Evolutionary conservation across 108 stramenopile genomes (phyloP).

Genomic region (Skeletonema marinoi): DNA sequence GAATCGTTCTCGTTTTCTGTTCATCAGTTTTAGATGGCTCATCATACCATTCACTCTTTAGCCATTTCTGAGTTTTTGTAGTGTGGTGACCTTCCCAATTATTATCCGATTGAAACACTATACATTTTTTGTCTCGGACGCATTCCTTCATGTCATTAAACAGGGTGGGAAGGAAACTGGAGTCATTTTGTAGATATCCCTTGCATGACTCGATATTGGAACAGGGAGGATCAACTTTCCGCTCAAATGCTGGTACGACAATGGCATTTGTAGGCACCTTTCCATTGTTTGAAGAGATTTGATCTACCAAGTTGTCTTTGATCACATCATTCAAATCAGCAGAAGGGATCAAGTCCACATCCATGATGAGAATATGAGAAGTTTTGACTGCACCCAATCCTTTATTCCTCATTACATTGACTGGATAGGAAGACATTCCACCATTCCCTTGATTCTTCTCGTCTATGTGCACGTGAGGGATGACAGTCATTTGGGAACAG

Average conservation of each 20-base stretch:
- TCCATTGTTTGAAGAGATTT: constrained; percentile 21
- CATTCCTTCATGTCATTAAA: constrained; percentile 71
- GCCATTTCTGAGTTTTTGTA: constrained; percentile 73
- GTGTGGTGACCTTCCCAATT: constrained; percentile 87
- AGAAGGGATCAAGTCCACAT: constrained; percentile 92
- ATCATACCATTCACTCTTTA: constrained; percentile 67
- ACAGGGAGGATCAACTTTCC: constrained; percentile 55
- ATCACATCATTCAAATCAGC: constrained; percentile 50
- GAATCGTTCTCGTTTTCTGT: constrained; percentile 24
- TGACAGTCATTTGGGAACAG: constrained; percentile 64
- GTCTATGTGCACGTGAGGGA: constrained; percentile 44
- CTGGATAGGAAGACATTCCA: constrained; percentile 70
- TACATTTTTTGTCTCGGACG: constrained; percentile 55
- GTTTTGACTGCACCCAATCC: constrained; percentile 82
- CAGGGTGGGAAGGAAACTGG: constrained; percentile 65
- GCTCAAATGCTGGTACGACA: constrained; percentile 89
- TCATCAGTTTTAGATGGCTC: constrained; percentile 12
- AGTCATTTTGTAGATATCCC: constrained; percentile 45
- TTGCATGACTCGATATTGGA: constrained; percentile 44
- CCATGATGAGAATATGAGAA: constrained; percentile 85
- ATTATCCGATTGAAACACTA: constrained; percentile 72
- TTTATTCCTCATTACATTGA: constrained; percentile 90
- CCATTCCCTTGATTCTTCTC: constrained; percentile 11
- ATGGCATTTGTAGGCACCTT: constrained; percentile 51
- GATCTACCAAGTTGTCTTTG: constrained; percentile 40